A percentile compares a stretch with the other conserved stretches of the same genome.
Conservation (phyloP, 2,329 filamentous ascomycete genomes). For the Macrophomina phaseolina region DNA sequence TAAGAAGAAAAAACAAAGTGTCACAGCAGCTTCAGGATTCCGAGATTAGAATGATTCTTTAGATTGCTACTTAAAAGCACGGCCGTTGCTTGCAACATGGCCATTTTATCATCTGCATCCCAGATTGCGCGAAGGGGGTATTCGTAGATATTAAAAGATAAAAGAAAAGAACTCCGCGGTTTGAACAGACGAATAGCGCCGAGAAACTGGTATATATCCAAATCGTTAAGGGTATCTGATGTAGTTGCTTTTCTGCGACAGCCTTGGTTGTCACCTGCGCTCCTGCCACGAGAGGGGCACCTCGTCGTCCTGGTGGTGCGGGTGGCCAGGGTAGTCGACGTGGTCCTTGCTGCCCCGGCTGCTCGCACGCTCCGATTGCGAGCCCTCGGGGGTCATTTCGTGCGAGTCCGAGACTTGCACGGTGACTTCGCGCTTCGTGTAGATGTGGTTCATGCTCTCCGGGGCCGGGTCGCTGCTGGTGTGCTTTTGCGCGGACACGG, state of each 20-base stretch:
- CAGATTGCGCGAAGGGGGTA: neutral
- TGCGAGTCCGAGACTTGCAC: conserved; percentile 19
- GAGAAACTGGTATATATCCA: neutral
- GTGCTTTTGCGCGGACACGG: conserved; percentile 13
- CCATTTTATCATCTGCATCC: neutral
- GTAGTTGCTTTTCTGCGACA: neutral
- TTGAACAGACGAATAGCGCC: neutral
- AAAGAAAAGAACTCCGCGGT: neutral
- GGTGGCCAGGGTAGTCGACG: neutral
- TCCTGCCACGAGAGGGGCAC: conserved; percentile 9
- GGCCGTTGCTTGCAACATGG: no score
- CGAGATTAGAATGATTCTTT: no score
- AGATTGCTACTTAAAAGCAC: no score
- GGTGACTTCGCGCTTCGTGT: conserved; percentile 15
- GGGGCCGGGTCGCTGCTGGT: neutral
- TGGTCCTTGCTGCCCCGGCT: conserved; percentile 19
- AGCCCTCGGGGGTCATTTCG: neutral
- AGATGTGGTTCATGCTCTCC: conserved; percentile 6
- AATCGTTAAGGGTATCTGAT: conserved; percentile 14
- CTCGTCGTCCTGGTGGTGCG: conserved; percentile 2
- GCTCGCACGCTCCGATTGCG: conserved; percentile 9
- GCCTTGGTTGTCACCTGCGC: neutral
- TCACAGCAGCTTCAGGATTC: no score
- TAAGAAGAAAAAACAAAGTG: no score
- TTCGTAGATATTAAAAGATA: neutral